These are phyloP conservation scores for Tetracentron sinense DNA, from an alignment of 164 flowering plant genomes.

Conservation along the genomic window DNA sequence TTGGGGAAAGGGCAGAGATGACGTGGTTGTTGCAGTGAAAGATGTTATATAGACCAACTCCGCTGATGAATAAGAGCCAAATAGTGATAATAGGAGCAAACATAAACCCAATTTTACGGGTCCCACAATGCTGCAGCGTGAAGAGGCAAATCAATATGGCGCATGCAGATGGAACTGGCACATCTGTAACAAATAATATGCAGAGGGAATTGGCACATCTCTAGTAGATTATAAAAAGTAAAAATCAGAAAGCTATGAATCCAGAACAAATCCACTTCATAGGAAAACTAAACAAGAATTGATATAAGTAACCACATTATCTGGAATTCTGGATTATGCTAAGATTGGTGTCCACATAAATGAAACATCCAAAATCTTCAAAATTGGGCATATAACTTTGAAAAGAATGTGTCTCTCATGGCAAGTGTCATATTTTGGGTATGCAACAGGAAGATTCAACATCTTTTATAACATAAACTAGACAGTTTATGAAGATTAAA, in stretches of 20 bases:
- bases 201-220: neutral
- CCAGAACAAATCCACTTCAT: too few relatives aligned
- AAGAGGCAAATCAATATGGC: conserved; percentile 65
- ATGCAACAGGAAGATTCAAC: too few relatives aligned
- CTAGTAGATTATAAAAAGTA: neutral
- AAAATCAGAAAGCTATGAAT: neutral
- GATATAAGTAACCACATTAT: too few relatives aligned
- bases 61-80: conserved; percentile 81
- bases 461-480: too few relatives aligned
- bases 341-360: too few relatives aligned
- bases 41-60: conserved; percentile 77
- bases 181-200: conserved; percentile 46
- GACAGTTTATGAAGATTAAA: too few relatives aligned
- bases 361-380: too few relatives aligned
- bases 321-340: too few relatives aligned
- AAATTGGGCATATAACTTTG: too few relatives aligned
- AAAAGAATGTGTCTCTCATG: too few relatives aligned
- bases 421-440: too few relatives aligned
- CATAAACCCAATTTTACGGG: conserved; percentile 72
- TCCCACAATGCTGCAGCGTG: conserved; percentile 79
- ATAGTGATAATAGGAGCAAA: conserved; percentile 77
- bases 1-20: conserved; percentile 68
- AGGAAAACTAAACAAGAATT: neutral
- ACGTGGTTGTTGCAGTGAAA: conserved; percentile 68
- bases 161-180: conserved; percentile 73